Conservation (phyloP, 148 eudicot species). For the Drosera capensis region DNA sequence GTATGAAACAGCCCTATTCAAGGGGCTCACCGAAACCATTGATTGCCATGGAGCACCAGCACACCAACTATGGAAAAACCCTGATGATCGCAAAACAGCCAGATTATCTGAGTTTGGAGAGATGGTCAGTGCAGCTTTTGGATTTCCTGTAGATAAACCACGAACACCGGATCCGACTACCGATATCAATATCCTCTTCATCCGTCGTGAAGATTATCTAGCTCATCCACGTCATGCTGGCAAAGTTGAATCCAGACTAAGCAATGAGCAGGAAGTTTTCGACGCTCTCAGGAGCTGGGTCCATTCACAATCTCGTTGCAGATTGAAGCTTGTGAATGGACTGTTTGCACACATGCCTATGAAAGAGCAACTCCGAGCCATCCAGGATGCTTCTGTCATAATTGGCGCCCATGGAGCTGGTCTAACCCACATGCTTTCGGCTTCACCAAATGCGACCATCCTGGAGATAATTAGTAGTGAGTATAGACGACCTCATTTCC, state of each 20-base stretch:
- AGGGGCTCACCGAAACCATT: conserved; percentile 50
- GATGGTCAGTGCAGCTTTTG: conserved; percentile 82
- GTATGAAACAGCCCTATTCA: conserved; percentile 81
- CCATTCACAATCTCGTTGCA: conserved; percentile 34
- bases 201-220: conserved; percentile 81
- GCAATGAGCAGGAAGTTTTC: conserved; percentile 82
- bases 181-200: conserved; percentile 58
- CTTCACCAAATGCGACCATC: conserved; percentile 49
- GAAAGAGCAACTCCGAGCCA: conserved; percentile 84
- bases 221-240: conserved; percentile 98
- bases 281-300: conserved; percentile 52
- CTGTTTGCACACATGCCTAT: conserved; percentile 84
- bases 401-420: conserved; percentile 98
- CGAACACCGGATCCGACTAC: conserved; percentile 25
- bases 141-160: conserved; percentile 42
- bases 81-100: conserved; percentile 60
- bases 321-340: conserved; percentile 63
- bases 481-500: conserved; percentile 79
- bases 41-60: conserved; percentile 73
- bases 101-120: conserved; percentile 87
- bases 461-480: conserved; percentile 69
- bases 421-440: conserved; percentile 88
- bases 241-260: conserved; percentile 67
- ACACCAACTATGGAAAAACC: conserved; percentile 56
- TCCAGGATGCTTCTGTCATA: conserved; percentile 83